phyloP scores from a whole-genome alignment of 2,329 filamentous ascomycete genomes.

The Phyllachora maydis region DNA sequence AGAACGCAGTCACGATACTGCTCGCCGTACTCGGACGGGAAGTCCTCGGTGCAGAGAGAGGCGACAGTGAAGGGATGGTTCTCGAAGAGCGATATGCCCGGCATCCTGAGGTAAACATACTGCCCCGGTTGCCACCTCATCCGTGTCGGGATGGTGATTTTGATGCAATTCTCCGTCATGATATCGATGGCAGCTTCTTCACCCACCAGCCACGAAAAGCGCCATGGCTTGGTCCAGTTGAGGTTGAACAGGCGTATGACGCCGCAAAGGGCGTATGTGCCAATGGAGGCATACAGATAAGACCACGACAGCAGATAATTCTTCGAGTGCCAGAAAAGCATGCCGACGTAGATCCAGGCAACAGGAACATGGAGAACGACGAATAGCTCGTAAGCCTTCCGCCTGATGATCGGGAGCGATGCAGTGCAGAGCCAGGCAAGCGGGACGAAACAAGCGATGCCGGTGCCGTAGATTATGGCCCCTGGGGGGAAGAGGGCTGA shows the following conservation, averaged over 20 bases:
- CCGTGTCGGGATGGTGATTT: conserved; percentile 83
- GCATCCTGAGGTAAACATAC: conserved; percentile 88
- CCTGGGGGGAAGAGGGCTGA: conserved; percentile 44
- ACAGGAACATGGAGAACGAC: conserved; percentile 66
- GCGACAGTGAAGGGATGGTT: conserved; percentile 94
- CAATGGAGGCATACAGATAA: conserved; percentile 67
- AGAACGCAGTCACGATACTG: conserved; percentile 74
- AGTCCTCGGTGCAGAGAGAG: conserved; percentile 80
- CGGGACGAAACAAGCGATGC: conserved; percentile 63
- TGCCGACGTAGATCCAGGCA: conserved; percentile 57
- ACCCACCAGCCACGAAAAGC: conserved; percentile 64
- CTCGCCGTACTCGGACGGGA: conserved; percentile 79
- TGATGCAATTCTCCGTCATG: conserved; percentile 85
- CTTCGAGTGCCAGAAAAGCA: conserved; percentile 91
- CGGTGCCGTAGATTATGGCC: conserved; percentile 64
- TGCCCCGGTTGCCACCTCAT: conserved; percentile 87
- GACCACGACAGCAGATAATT: conserved; percentile 82
- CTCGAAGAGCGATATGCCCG: conserved; percentile 72
- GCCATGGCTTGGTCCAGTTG: conserved; percentile 73
- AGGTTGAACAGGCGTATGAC: conserved; percentile 59
- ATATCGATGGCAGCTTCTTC: conserved; percentile 82
- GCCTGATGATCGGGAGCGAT: conserved; percentile 60
- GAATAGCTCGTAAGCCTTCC: conserved; percentile 70
- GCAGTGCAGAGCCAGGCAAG: conserved; percentile 67
- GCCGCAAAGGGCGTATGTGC: conserved; percentile 61